These are phyloP conservation scores for Pseudonitzschia multiseries DNA, from an alignment of 108 stramenopile species.

Conservation along the genomic window DNA sequence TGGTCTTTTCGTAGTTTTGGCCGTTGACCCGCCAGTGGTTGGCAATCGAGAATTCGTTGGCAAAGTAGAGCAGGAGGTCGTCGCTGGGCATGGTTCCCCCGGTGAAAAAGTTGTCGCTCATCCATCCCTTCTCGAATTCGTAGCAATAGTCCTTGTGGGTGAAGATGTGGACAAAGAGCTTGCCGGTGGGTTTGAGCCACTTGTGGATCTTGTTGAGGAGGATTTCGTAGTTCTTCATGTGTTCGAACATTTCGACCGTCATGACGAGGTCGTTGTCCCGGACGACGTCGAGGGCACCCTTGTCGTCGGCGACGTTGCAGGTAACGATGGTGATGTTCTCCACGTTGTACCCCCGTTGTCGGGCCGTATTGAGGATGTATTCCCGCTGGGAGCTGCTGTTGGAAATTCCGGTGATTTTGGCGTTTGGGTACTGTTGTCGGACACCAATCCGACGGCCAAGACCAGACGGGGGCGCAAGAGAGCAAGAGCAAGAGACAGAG, in stretches of 20 bases:
- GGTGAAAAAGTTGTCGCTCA: slow-evolving; percentile 82
- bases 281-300: slow-evolving; percentile 62
- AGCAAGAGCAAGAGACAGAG: no score
- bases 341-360: slow-evolving; percentile 70
- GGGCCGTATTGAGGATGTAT: slow-evolving; percentile 82
- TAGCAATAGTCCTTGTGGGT: slow-evolving; percentile 84
- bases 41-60: slow-evolving; percentile 49
- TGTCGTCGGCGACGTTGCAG: slow-evolving; percentile 69
- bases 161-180: slow-evolving; percentile 96
- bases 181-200: slow-evolving; percentile 68
- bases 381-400: slow-evolving; percentile 86
- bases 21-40: slow-evolving; percentile 95
- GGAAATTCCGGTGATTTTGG: slow-evolving; percentile 78
- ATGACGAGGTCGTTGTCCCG: slow-evolving; percentile 82
- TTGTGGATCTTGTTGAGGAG: slow-evolving; percentile 77
- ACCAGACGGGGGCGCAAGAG: not conserved
- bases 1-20: slow-evolving; percentile 86
- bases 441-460: not conserved
- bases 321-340: slow-evolving; percentile 88
- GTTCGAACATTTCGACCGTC: slow-evolving; percentile 96
- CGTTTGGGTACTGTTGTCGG: slow-evolving; percentile 39
- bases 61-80: slow-evolving; percentile 94
- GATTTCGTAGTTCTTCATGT: slow-evolving; percentile 95
- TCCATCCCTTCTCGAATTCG: slow-evolving; percentile 95
- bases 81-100: slow-evolving; percentile 89